A percentile compares a stretch with the other conserved stretches of the same genome.
phyloP scores from a whole-genome alignment of 805 yeast genomes.

The Candida glaebosa region DNA sequence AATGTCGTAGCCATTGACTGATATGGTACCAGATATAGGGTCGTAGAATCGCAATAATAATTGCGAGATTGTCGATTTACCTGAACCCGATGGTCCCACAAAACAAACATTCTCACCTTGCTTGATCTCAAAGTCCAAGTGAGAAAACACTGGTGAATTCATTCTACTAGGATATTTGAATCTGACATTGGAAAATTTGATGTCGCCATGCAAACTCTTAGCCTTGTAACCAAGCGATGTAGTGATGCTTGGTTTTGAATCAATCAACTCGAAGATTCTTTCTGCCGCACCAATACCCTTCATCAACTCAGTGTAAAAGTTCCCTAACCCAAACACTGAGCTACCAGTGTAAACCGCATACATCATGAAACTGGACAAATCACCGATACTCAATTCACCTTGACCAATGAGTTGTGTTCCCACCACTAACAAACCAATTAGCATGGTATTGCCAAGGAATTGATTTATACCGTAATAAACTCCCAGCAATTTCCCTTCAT shows the following conservation, averaged over 20 bases:
- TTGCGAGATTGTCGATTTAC: constrained; percentile 85
- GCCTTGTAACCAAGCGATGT: constrained; percentile 58
- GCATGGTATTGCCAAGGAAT: constrained; percentile 75
- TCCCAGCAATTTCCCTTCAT: constrained; percentile 79
- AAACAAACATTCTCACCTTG: constrained; percentile 89
- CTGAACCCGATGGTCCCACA: constrained; percentile 97
- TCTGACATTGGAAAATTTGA: constrained; percentile 58
- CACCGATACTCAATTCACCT: constrained; percentile 82
- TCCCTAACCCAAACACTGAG: constrained; percentile 87
- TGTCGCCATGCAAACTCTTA: constrained; percentile 46
- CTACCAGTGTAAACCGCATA: constrained; percentile 91
- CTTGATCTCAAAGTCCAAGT: constrained; percentile 55
- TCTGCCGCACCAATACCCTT: constrained; percentile 97
- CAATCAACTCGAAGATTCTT: constrained; percentile 82
- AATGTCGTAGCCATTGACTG: constrained; percentile 63
- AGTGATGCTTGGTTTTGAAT: constrained; percentile 67
- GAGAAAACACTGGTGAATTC: constrained; percentile 60
- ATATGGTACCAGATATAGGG: constrained; percentile 60
- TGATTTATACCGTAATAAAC: constrained; percentile 76
- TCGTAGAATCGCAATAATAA: constrained; percentile 81
- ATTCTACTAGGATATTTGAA: constrained; percentile 86
- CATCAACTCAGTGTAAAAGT: constrained; percentile 91
- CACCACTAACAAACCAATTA: constrained; percentile 70
- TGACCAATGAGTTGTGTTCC: constrained; percentile 79
- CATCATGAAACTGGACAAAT: constrained; percentile 89